Evolutionary conservation across 2,329 filamentous ascomycete genomes (phyloP).

Genomic region (Tolypocladium tundrense): DNA sequence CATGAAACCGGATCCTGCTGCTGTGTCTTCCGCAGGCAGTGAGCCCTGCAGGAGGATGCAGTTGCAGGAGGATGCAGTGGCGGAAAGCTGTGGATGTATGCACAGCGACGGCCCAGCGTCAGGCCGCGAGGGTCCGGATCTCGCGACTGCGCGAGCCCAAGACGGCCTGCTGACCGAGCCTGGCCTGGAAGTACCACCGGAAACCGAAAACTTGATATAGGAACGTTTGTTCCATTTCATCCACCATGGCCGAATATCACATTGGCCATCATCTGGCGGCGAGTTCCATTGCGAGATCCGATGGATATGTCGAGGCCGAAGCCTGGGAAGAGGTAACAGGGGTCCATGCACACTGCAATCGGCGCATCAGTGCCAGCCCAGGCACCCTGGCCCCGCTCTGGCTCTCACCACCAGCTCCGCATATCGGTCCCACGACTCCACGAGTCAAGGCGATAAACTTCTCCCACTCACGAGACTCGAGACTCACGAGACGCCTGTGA

Average conservation of each 20-base stretch:
- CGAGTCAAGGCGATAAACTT: not conserved
- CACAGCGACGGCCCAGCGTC: not conserved
- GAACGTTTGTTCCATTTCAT: no score
- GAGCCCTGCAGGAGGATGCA: not conserved
- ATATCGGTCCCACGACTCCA: not conserved
- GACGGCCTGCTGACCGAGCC: not conserved
- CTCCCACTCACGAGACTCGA: not conserved
- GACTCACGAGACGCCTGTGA: not conserved
- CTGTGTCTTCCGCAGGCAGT: not conserved
- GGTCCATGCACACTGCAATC: not conserved
- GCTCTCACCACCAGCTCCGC: not conserved
- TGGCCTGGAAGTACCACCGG: no score
- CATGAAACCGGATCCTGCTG: not conserved
- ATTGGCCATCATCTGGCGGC: no score
- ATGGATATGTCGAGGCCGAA: not conserved
- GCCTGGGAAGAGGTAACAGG: not conserved
- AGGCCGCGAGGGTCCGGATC: not conserved
- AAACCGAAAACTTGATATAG: no score
- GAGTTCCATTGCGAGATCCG: not conserved
- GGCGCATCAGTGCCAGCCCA: not conserved
- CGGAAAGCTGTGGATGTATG: no score
- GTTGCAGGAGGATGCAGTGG: no score
- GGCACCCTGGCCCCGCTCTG: not conserved
- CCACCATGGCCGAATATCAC: no score
- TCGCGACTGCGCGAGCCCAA: not conserved